Evolutionary conservation across 2,329 filamentous ascomycete species (phyloP).

Genomic region (Dothistroma septosporum): DNA sequence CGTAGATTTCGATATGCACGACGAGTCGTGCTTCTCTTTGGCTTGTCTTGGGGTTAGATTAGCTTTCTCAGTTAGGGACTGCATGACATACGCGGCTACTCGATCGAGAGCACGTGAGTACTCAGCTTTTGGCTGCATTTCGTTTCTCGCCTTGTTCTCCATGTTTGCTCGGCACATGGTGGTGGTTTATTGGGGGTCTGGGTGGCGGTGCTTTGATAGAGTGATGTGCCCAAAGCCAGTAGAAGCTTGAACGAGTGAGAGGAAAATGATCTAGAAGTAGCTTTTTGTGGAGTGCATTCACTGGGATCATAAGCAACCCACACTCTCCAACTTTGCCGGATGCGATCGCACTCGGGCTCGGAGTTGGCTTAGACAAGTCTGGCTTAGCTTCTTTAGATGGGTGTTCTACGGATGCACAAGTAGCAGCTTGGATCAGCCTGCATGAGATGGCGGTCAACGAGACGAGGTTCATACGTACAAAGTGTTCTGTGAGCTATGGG

Average conservation of each 20-base stretch:
- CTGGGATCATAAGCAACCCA: not conserved
- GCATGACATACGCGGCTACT: not conserved
- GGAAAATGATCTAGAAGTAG: not conserved
- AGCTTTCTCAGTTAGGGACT: no score
- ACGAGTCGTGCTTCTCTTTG: not conserved
- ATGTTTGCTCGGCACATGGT: not conserved
- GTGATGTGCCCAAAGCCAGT: not conserved
- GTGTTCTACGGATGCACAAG: not conserved
- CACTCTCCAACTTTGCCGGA: no score
- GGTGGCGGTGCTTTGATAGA: not conserved
- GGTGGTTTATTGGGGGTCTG: no score
- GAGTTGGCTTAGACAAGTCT: not conserved
- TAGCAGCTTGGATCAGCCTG: not conserved
- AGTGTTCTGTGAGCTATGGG: not conserved
- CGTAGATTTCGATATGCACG: not conserved
- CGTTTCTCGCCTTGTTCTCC: not conserved
- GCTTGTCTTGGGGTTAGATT: not conserved
- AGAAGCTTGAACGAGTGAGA: not conserved
- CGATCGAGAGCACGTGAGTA: not conserved
- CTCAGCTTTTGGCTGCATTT: not conserved
- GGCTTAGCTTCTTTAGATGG: not conserved
- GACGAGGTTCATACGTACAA: no score
- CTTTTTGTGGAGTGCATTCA: not conserved
- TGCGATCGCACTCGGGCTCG: no score
- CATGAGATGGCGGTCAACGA: not conserved